phyloP scores from a whole-genome alignment of 768 basidiomycete species.

The Coprinopsis sp. region DNA sequence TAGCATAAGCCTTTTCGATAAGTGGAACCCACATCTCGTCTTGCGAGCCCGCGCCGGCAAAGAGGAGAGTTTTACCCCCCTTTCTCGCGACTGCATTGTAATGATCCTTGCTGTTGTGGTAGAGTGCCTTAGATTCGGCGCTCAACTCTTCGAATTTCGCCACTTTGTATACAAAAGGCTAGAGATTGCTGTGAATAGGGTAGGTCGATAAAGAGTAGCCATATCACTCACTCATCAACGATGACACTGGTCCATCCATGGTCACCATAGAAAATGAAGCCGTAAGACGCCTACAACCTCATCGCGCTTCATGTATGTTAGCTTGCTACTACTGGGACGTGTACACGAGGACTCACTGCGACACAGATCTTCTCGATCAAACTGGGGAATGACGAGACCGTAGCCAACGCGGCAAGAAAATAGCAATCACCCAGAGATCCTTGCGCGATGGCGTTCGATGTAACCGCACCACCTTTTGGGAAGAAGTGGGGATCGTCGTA shows the following conservation, averaged over 20 bases:
- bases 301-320: slow-evolving; percentile 31
- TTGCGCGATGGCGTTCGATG: slow-evolving; percentile 44
- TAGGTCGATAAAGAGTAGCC: not conserved
- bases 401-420: slow-evolving; percentile 49
- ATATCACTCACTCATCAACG: slow-evolving; percentile 56
- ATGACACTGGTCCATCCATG: slow-evolving; percentile 47
- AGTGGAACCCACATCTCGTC: slow-evolving; percentile 57
- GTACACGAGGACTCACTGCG: slow-evolving; percentile 23
- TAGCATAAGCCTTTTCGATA: slow-evolving; percentile 57
- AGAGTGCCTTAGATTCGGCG: slow-evolving; percentile 35
- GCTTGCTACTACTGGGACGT: not conserved
- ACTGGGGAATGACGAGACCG: slow-evolving; percentile 38
- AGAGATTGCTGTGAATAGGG: slow-evolving; percentile 21
- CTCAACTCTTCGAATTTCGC: slow-evolving; percentile 51
- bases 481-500: slow-evolving; percentile 49
- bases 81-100: slow-evolving; percentile 43
- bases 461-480: slow-evolving; percentile 33
- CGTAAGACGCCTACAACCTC: slow-evolving; percentile 53
- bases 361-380: slow-evolving; percentile 49
- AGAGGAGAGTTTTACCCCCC: slow-evolving; percentile 44
- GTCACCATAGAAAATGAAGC: slow-evolving; percentile 55
- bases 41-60: slow-evolving; percentile 41
- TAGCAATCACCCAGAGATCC: slow-evolving; percentile 51
- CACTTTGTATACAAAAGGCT: slow-evolving; percentile 43
- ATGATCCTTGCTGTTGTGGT: slow-evolving; percentile 44